Evolutionary conservation across 352 stramenopile genomes (phyloP).

Genomic region (Globisporangium cederbergense): DNA sequence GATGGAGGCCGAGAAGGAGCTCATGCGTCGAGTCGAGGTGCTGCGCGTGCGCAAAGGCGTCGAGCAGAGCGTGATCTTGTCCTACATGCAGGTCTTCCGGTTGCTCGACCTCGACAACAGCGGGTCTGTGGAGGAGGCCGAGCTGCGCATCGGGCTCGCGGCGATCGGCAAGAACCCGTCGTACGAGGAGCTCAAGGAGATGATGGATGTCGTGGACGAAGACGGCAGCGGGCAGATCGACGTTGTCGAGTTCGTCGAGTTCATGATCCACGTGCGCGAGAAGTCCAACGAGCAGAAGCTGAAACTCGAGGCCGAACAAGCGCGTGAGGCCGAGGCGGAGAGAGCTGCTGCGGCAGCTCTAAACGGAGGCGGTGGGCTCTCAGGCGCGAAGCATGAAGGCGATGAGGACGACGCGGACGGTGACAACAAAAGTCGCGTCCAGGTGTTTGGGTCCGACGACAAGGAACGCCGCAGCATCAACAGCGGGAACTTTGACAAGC

Average conservation of each 20-base stretch:
- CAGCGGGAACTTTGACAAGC: slow-evolving; percentile 18
- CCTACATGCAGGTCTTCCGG: slow-evolving; percentile 83
- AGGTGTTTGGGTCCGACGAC: slow-evolving; percentile 13
- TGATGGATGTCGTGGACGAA: slow-evolving; percentile 86
- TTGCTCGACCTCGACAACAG: slow-evolving; percentile 81
- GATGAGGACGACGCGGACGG: slow-evolving; percentile 9
- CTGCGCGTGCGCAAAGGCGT: slow-evolving; percentile 54
- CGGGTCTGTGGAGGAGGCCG: slow-evolving; percentile 81
- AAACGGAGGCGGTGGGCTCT: not conserved
- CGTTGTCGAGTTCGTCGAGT: slow-evolving; percentile 85
- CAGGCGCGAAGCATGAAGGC: not conserved
- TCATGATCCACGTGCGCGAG: slow-evolving; percentile 79
- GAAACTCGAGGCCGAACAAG: slow-evolving; percentile 10
- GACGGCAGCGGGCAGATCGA: slow-evolving; percentile 84
- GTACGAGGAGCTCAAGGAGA: slow-evolving; percentile 80
- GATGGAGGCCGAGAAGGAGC: slow-evolving; percentile 72
- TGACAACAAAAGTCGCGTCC: slow-evolving; percentile 15
- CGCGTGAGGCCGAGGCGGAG: slow-evolving; percentile 17
- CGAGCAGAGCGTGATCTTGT: slow-evolving; percentile 39
- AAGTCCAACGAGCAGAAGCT: slow-evolving; percentile 56
- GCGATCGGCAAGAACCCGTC: slow-evolving; percentile 77
- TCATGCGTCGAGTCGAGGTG: slow-evolving; percentile 57
- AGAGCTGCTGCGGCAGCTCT: not conserved
- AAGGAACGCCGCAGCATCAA: slow-evolving; percentile 4
- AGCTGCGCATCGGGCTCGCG: slow-evolving; percentile 73